These are phyloP conservation scores for Scheffersomyces amazonensis DNA, from an alignment of 805 yeast species.

Conservation along the genomic window DNA sequence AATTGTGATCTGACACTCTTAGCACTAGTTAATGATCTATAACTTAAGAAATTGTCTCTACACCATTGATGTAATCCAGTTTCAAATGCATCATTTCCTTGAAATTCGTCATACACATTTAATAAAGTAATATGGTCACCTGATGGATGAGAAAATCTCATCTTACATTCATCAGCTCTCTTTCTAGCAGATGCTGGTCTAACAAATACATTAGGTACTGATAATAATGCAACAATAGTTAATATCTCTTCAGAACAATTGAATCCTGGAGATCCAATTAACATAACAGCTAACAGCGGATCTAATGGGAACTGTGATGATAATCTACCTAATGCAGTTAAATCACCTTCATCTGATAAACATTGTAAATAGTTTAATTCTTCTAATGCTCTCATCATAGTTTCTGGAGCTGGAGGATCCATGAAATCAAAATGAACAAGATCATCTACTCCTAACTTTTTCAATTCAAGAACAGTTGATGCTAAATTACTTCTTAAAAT, in stretches of 20 bases:
- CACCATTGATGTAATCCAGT: slow-evolving; percentile 82
- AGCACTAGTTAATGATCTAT: slow-evolving; percentile 83
- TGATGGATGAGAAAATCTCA: slow-evolving; percentile 84
- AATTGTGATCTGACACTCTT: slow-evolving; percentile 83
- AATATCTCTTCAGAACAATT: slow-evolving; percentile 86
- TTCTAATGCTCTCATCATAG: slow-evolving; percentile 98
- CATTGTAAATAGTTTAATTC: slow-evolving; percentile 89
- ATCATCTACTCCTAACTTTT: slow-evolving; percentile 92
- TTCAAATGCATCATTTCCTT: slow-evolving; percentile 66
- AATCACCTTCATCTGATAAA: slow-evolving; percentile 85
- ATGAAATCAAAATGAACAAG: slow-evolving; percentile 96
- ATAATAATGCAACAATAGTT: slow-evolving; percentile 82
- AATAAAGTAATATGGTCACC: slow-evolving; percentile 93
- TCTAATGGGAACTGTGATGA: slow-evolving; percentile 94
- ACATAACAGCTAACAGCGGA: slow-evolving; percentile 91
- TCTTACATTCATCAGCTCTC: slow-evolving; percentile 88
- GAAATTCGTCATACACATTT: slow-evolving; percentile 83
- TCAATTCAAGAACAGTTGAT: slow-evolving; percentile 86
- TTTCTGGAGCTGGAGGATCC: slow-evolving; percentile 99
- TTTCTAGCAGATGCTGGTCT: slow-evolving; percentile 87
- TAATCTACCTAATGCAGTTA: slow-evolving; percentile 84
- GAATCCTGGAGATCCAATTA: slow-evolving; percentile 83
- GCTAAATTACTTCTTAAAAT: slow-evolving; percentile 88
- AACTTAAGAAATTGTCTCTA: slow-evolving; percentile 81
- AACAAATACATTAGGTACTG: slow-evolving; percentile 92